These are phyloP conservation scores for Drechslerella coelobrocha DNA, from an alignment of 2,329 filamentous ascomycete species.

Conservation along the genomic window DNA sequence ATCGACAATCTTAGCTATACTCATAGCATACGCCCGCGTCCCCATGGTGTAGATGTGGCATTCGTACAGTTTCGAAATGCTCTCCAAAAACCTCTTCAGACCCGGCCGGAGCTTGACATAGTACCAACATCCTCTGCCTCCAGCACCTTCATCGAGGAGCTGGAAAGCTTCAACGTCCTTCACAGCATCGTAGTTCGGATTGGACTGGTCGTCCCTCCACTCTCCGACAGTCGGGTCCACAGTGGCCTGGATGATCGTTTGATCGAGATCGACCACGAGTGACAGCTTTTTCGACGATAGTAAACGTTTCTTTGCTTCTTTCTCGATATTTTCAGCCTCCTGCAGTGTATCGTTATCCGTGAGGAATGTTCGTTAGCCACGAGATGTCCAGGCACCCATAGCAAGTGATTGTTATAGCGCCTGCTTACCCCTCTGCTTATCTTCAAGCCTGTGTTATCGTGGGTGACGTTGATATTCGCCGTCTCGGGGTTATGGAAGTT, in stretches of 20 bases:
- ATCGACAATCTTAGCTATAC: constrained; percentile 91
- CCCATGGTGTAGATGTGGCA: constrained; percentile 99
- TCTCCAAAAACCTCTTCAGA: constrained; percentile 77
- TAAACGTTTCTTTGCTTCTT: constrained; percentile 82
- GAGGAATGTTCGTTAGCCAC: neutral
- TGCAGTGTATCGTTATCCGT: constrained; percentile 19
- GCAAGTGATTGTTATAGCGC: too few relatives aligned
- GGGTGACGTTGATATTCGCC: constrained; percentile 91
- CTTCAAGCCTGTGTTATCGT: constrained; percentile 85
- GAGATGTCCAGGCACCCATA: neutral
- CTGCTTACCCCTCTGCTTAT: constrained; percentile 71
- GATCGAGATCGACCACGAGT: constrained; percentile 93
- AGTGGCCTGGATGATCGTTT: constrained; percentile 97
- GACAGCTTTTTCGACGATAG: constrained; percentile 83
- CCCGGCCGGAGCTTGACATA: constrained; percentile 98
- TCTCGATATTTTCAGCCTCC: constrained; percentile 81
- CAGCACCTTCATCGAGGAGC: constrained; percentile 81
- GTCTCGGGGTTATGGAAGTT: constrained; percentile 79
- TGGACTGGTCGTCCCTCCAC: constrained; percentile 86
- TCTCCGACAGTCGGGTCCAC: constrained; percentile 96
- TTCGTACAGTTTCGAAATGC: constrained; percentile 82
- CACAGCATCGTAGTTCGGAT: constrained; percentile 89
- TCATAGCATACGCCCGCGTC: constrained; percentile 90
- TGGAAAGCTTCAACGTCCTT: constrained; percentile 89
- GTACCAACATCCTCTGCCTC: constrained; percentile 83